These are phyloP conservation scores for Carex littledalei DNA, from an alignment of 176 grass and related monocot genomes.

Conservation along the genomic window DNA sequence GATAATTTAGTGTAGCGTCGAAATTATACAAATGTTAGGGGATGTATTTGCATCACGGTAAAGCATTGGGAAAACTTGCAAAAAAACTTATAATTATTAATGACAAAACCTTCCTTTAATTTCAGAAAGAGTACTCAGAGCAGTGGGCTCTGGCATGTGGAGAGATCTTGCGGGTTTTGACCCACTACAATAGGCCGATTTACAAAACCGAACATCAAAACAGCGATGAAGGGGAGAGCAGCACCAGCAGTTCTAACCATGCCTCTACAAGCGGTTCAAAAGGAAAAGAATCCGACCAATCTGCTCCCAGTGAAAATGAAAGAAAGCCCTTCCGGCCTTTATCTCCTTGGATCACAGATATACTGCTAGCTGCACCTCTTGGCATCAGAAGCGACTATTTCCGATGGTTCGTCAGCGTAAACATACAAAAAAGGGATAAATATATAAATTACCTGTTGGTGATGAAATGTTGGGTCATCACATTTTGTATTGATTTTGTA, in stretches of 20 bases:
- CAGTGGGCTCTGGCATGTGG: conserved; percentile 99
- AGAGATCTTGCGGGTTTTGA: conserved; percentile 92
- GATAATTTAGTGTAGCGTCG: background rate
- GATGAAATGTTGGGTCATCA: background rate
- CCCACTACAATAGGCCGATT: conserved; percentile 97
- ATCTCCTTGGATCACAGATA: conserved; percentile 95
- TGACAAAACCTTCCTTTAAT: conserved; percentile 9
- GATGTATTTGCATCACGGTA: background rate
- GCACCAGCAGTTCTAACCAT: conserved; percentile 32
- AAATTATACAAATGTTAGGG: background rate
- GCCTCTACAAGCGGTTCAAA: conserved; percentile 54
- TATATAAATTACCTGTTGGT: background rate
- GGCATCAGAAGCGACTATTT: conserved; percentile 99
- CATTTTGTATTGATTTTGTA: conserved; percentile 19
- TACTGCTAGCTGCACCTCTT: conserved; percentile 88
- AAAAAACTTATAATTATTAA: background rate
- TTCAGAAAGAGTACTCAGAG: conserved; percentile 92
- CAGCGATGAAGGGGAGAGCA: conserved; percentile 45
- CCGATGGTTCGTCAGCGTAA: conserved; percentile 55
- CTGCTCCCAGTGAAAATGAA: conserved; percentile 64
- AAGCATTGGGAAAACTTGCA: background rate
- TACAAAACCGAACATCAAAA: conserved; percentile 62
- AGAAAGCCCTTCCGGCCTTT: conserved; percentile 76
- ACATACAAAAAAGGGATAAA: background rate
- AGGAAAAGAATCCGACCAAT: conserved; percentile 37